Conservation (phyloP, 2,329 filamentous ascomycete genomes). For the Pyrenophora graminea region DNA sequence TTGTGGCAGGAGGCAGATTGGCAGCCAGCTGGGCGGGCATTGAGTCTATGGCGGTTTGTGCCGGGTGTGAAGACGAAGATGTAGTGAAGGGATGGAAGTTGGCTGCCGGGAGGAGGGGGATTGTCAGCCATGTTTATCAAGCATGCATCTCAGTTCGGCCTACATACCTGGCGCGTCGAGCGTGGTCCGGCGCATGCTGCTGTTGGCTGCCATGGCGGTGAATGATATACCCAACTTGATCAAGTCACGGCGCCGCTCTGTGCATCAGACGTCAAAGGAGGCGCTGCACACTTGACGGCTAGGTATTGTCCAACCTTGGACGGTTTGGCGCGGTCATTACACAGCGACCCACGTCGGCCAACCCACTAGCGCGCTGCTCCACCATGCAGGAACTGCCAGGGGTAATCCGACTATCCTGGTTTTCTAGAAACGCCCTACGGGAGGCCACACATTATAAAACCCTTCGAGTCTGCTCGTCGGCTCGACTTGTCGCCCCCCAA, state of each 20-base stretch:
- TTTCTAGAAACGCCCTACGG: slow-evolving; percentile 23
- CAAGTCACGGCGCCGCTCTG: too few species aligned
- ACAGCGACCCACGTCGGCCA: slow-evolving; percentile 11
- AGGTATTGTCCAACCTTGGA: not conserved
- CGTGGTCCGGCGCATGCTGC: slow-evolving; percentile 30
- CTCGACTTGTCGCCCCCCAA: not conserved
- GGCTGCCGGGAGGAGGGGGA: slow-evolving; percentile 12
- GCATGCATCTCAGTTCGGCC: slow-evolving; percentile 1
- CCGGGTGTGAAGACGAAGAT: slow-evolving; percentile 24
- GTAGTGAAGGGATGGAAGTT: slow-evolving; percentile 29
- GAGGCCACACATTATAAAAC: slow-evolving; percentile 11
- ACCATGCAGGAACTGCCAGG: slow-evolving; percentile 24
- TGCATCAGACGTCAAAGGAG: slow-evolving; percentile 16
- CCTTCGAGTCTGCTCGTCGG: not conserved
- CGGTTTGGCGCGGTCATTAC: slow-evolving; percentile 21
- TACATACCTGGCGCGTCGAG: slow-evolving; percentile 32
- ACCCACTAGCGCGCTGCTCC: slow-evolving; percentile 15
- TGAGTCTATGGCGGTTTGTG: slow-evolving; percentile 35
- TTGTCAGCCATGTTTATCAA: slow-evolving; percentile 15
- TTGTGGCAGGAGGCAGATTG: slow-evolving; percentile 22
- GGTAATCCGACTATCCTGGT: slow-evolving; percentile 12
- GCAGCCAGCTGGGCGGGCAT: slow-evolving; percentile 36
- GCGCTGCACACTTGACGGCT: slow-evolving; percentile 4
- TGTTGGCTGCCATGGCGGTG: slow-evolving; percentile 30
- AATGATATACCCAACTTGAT: not conserved